phyloP scores from a whole-genome alignment of 305 asterid genomes.

The Fraxinus sp. region DNA sequence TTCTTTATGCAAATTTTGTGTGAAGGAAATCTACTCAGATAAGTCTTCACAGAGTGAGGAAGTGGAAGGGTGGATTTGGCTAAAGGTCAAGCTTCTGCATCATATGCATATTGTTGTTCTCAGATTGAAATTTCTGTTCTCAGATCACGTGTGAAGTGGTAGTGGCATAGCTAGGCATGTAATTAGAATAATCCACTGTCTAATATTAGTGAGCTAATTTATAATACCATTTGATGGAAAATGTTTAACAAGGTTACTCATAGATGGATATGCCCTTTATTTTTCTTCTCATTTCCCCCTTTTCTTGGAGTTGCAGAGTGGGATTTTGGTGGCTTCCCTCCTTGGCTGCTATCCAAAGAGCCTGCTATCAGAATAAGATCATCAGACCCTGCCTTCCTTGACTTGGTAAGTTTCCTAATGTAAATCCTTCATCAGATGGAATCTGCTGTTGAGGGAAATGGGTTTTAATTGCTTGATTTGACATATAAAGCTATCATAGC shows the following conservation, averaged over 20 bases:
- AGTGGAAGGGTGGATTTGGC: not conserved
- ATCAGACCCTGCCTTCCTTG: conserved; percentile 72
- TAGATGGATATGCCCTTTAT: conserved; percentile 7
- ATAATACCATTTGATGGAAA: not conserved
- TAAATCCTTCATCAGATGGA: conserved; percentile 13
- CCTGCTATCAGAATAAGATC: conserved; percentile 78
- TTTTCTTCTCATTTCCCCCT: not conserved
- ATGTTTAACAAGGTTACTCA: not conserved
- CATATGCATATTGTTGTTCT: not conserved
- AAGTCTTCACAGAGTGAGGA: not conserved
- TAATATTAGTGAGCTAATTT: not conserved
- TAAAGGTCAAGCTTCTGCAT: not conserved
- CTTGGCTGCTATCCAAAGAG: conserved; percentile 85
- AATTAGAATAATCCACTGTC: not conserved
- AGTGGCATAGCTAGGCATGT: not conserved
- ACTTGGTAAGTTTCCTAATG: conserved; percentile 48
- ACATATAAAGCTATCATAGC: not conserved
- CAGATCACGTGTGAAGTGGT: not conserved
- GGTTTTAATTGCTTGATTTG: not conserved
- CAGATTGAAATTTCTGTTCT: not conserved
- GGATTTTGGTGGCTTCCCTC: conserved; percentile 98
- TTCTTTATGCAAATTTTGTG: not conserved
- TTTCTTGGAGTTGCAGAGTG: conserved; percentile 59
- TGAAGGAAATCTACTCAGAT: not conserved
- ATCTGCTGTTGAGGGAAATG: not conserved